Evolutionary conservation across 768 basidiomycete genomes (phyloP).

Genomic region (Asterophora parasitica): DNA sequence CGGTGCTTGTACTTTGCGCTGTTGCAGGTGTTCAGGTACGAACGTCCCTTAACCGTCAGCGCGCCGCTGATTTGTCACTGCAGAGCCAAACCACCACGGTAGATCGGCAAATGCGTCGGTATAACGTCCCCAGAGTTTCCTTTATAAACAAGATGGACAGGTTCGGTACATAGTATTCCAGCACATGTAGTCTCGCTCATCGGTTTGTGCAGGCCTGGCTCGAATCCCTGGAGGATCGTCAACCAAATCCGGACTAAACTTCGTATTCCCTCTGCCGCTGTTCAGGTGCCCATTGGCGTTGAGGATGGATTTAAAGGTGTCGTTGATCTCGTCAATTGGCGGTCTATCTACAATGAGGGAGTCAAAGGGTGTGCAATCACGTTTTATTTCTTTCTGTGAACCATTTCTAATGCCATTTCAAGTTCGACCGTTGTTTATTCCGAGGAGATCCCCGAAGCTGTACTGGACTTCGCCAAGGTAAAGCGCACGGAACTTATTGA

Average conservation of each 20-base stretch:
- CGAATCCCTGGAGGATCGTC: constrained; percentile 95
- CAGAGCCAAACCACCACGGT: constrained; percentile 98
- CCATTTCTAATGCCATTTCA: not conserved
- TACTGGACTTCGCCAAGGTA: constrained; percentile 67
- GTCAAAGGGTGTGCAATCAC: constrained; percentile 71
- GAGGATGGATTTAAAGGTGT: constrained; percentile 89
- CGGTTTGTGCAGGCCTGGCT: constrained; percentile 64
- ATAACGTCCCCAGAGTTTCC: constrained; percentile 91
- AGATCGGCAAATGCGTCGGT: constrained; percentile 97
- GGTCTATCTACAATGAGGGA: constrained; percentile 91
- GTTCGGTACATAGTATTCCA: constrained; percentile 27
- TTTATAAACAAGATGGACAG: constrained; percentile 99
- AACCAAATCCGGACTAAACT: constrained; percentile 89
- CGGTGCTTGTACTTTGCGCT: constrained; percentile 92
- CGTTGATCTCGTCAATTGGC: constrained; percentile 92
- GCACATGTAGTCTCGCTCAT: not conserved
- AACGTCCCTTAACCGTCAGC: not conserved
- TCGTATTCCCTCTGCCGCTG: constrained; percentile 87
- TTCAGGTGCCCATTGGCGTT: constrained; percentile 91
- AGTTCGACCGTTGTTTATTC: constrained; percentile 77
- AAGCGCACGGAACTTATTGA: constrained; percentile 93
- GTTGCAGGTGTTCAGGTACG: constrained; percentile 90
- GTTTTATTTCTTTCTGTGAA: not conserved
- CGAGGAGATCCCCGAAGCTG: constrained; percentile 80
- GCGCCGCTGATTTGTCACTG: constrained; percentile 9